A percentile compares a stretch with the other conserved stretches of the same genome.
phyloP scores from a whole-genome alignment of 2,329 filamentous ascomycete species.

The Colletotrichum tropicicola region DNA sequence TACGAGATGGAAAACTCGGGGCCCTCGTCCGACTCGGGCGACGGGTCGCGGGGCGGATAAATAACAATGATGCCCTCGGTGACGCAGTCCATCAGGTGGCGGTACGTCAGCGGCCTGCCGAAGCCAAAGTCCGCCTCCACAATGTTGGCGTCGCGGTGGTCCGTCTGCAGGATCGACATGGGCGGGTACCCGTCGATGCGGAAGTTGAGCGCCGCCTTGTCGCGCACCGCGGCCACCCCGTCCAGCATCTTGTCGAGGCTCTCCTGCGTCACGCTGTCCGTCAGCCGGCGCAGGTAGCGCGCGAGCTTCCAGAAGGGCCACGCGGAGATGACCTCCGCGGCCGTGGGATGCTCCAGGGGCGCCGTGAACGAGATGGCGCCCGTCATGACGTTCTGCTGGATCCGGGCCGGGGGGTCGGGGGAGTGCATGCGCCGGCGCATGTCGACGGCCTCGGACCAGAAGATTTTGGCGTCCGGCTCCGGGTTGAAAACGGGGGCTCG shows the following conservation, averaged over 20 bases:
- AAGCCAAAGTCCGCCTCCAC: constrained; percentile 46
- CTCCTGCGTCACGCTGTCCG: constrained; percentile 45
- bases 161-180: constrained; percentile 43
- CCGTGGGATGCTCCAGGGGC: constrained; percentile 39
- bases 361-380: constrained; percentile 36
- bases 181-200: constrained; percentile 46
- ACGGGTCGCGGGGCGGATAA: constrained; percentile 40
- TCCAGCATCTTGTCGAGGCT: constrained; percentile 39
- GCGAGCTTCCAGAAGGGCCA: constrained; percentile 46
- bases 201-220: constrained; percentile 44
- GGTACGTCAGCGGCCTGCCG: constrained; percentile 40
- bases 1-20: constrained; percentile 45
- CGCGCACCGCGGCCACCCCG: constrained; percentile 43
- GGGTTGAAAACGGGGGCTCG: constrained; percentile 44
- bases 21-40: constrained; percentile 43
- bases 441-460: constrained; percentile 48
- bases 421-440: constrained; percentile 45
- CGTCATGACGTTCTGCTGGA: constrained; percentile 46
- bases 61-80: constrained; percentile 38
- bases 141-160: constrained; percentile 43
- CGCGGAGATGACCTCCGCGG: constrained; percentile 44
- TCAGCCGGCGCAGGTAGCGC: constrained; percentile 46
- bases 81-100: constrained; percentile 41
- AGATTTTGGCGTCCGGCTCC: constrained; percentile 36
- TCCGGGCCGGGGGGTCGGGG: constrained; percentile 36